phyloP scores from a whole-genome alignment of 805 yeast genomes.

The Candida manassasensis region DNA sequence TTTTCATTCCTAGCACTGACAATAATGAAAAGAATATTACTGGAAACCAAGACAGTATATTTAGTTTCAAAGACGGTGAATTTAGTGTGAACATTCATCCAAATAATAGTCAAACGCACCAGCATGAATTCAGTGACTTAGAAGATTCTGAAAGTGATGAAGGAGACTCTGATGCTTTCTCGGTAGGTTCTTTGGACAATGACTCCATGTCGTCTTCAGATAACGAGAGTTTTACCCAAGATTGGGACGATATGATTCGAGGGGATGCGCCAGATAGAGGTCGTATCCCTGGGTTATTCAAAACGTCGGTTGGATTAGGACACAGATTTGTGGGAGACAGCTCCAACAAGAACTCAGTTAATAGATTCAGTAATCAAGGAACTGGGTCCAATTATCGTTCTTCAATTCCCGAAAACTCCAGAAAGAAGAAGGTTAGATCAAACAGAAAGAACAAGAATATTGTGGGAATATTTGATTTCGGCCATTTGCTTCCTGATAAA shows the following conservation, averaged over 20 bases:
- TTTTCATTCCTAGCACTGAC: conserved; percentile 51
- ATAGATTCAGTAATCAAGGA: conserved; percentile 34
- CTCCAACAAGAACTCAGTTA: conserved; percentile 23
- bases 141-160: conserved; percentile 19
- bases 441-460: conserved; percentile 42
- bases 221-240: conserved; percentile 60
- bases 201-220: conserved; percentile 25
- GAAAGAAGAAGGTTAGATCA: conserved; percentile 14
- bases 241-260: conserved; percentile 61
- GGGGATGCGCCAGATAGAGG: conserved; percentile 50
- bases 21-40: conserved; percentile 28
- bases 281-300: conserved; percentile 48
- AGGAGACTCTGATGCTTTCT: conserved; percentile 15
- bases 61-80: conserved; percentile 45
- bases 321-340: conserved; percentile 23
- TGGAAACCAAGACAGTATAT: conserved; percentile 45
- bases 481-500: conserved; percentile 69
- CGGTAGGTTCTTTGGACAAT: conserved; percentile 8
- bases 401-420: conserved; percentile 33
- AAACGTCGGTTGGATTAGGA: conserved; percentile 38
- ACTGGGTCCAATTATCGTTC: conserved; percentile 32
- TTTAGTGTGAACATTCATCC: conserved; percentile 30
- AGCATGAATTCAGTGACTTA: conserved; percentile 12
- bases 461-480: conserved; percentile 62
- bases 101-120: conserved; percentile 12